Base-by-base conservation (phyloP, 1,139 yeast species). In the Taphrina pruni region DNA sequence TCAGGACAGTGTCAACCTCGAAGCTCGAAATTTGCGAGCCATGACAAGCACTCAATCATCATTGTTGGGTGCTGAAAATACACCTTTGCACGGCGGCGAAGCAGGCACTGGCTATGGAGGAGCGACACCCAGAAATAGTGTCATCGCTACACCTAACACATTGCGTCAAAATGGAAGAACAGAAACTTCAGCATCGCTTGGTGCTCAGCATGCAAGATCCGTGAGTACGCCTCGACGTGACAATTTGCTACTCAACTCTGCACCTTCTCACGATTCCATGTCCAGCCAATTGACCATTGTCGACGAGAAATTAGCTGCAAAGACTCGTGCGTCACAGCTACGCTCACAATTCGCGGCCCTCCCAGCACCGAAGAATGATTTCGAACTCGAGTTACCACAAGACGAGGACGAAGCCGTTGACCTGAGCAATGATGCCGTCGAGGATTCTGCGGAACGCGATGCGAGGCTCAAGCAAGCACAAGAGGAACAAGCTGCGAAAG, bases 361-460 rank as follows among this genome's bases (percentile, higher is more conserved):
- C 11, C 89, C 90, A 0, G 78, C 79, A 60, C 89, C 90, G 0
- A 80, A 81, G 72, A 86, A 87, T 73, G 88, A 86, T 70, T 86
- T 84, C 74, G 89, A 87, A 70, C 77, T 84, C n/a, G 78, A 79
- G 6, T 75, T 79, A 1, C 80, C 81, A 2, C 81, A 78, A 9
- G 75, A 72, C 56, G 78, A 71, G 20, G 78, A 75, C 21, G 75
- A 73, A 21, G 76, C 72, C 14, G 68, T 65, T 26, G 69, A 69
- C 17, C 52, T 71, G 0, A 60, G 70, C 21, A 48, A 62, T 17
- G 73, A 71, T 12, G 5, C 71, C 54, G 50, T 52, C 54, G 78
- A 76, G 48, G 84, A 80, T 71, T 77, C 77, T 21, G 82, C 82
- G 11, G 84, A 80, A 64, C 72, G 73, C 4, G 79, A 78, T 32